These are phyloP conservation scores for Massospora cicadina DNA, from an alignment of 371 early-diverging fungal species.

Conservation along the genomic window DNA sequence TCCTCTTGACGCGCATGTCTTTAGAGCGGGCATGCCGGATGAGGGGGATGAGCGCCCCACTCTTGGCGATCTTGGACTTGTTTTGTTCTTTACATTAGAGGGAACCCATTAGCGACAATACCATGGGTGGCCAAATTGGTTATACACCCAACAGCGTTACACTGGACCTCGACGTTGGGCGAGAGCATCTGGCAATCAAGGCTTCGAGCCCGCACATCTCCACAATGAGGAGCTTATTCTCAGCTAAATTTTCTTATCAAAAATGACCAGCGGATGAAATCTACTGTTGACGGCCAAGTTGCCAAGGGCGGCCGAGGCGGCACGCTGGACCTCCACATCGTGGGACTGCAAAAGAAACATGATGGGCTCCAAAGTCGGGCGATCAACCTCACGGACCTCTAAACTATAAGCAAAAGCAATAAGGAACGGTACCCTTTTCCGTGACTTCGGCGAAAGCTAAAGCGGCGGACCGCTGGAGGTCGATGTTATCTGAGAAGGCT, in stretches of 20 bases:
- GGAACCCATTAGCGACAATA: slow-evolving; percentile 15
- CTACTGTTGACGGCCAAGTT: slow-evolving; percentile 75
- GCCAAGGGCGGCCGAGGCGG: slow-evolving; percentile 76
- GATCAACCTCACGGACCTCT: slow-evolving; percentile 64
- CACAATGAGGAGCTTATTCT: slow-evolving; percentile 73
- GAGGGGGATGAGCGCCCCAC: slow-evolving; percentile 60
- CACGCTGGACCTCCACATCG: slow-evolving; percentile 75
- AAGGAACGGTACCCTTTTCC: slow-evolving; percentile 38
- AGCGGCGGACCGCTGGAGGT: slow-evolving; percentile 74
- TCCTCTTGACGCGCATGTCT: slow-evolving; percentile 77
- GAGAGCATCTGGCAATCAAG: slow-evolving; percentile 76
- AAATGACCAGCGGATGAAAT: slow-evolving; percentile 11
- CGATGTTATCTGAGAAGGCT: slow-evolving; percentile 69
- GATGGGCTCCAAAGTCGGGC: slow-evolving; percentile 65
- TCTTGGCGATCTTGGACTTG: slow-evolving; percentile 70
- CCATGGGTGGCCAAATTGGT: slow-evolving; percentile 83
- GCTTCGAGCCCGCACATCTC: slow-evolving; percentile 72
- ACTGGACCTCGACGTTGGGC: slow-evolving; percentile 76
- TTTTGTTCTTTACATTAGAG: slow-evolving; percentile 44
- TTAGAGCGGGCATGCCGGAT: slow-evolving; percentile 61
- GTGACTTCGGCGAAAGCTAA: slow-evolving; percentile 84
- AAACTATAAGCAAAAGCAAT: slow-evolving; percentile 7
- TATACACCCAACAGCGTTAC: slow-evolving; percentile 92
- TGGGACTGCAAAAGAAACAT: slow-evolving; percentile 63
- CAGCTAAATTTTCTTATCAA: slow-evolving; percentile 24